Base-by-base conservation (phyloP, 768 basidiomycete genomes). In the Agrocybe pediades region DNA sequence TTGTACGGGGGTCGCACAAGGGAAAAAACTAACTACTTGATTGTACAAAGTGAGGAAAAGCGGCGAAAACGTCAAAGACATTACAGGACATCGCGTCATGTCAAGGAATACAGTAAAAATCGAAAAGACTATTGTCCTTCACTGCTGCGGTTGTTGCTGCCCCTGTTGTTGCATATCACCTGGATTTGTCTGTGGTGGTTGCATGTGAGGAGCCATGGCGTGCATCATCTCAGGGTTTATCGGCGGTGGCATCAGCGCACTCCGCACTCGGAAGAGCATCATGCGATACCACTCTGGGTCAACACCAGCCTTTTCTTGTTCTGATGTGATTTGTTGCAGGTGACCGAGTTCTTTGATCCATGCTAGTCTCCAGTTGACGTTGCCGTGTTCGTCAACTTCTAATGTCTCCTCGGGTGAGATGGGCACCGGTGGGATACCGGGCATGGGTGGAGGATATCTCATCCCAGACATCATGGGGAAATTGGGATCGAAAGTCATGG, bases 211-310 rank as follows among this genome's bases (percentile, higher is more conserved):
- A 8, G 73, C 72, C 65, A 75, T 77, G 17, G 71, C 74, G 59
- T 79, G 78, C 70, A 80, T 75, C 54, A 79, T 75, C 54, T 78
- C 79, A 23, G 80, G 78, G 54, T 78, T 79, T 69, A 80, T 76
- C 5, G 78, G 77, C 4, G 76, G 71, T 11, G 75, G 82, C 82
- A 91, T 83, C 57, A 92, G 74, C 16, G 87, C 87, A 41, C 78
- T 79, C 50, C 91, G 77, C 40, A 92, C 84, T n/a, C 88, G 83
- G 64, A 89, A 77, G 8, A 92, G 65, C 90, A 93, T 92, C 82
- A 89, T 86, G 57, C 87, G 75, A 62, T 86, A 94, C 91, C 91
- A 94, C 57, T 93, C 91, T 41, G 83, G 84, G 46, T 90, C 89
- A 2, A 81, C 86, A 25, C 87, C 87, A 17, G 84, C 83, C 70